Evolutionary conservation across 768 basidiomycete genomes (phyloP).

Genomic region (Amanita muscaria): DNA sequence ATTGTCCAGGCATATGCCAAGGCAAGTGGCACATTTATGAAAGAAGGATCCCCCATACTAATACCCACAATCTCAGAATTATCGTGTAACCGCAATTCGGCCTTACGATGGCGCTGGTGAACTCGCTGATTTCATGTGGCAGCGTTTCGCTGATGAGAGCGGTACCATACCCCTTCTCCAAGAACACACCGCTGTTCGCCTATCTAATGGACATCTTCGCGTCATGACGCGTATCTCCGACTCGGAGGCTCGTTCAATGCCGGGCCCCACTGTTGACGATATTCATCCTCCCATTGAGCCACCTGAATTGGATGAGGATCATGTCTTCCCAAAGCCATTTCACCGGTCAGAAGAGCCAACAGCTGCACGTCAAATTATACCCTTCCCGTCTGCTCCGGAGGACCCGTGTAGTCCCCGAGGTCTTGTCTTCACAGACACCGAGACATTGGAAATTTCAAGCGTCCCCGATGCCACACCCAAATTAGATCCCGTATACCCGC

Average conservation of each 20-base stretch:
- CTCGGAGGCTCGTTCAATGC: background rate
- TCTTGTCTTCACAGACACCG: background rate
- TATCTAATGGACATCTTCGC: background rate
- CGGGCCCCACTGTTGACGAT: background rate
- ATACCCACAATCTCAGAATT: too few species aligned
- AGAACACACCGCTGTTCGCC: conserved; percentile 1
- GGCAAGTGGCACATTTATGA: conserved; percentile 1
- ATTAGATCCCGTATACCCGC: conserved; percentile 6
- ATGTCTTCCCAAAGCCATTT: background rate
- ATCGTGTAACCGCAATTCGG: background rate
- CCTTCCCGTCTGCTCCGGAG: background rate
- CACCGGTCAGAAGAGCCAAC: background rate
- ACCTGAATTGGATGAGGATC: conserved; percentile 1
- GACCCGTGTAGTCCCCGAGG: background rate
- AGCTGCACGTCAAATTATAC: background rate
- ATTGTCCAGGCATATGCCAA: conserved; percentile 9
- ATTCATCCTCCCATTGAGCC: background rate
- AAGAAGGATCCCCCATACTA: background rate
- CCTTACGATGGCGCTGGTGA: background rate
- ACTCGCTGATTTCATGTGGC: conserved; percentile 1
- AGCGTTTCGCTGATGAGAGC: background rate
- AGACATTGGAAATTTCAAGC: background rate
- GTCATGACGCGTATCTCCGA: background rate
- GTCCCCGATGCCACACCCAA: background rate
- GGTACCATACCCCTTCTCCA: background rate